Conservation (phyloP, 352 stramenopile genomes). For the Phytophthora cactorum region DNA sequence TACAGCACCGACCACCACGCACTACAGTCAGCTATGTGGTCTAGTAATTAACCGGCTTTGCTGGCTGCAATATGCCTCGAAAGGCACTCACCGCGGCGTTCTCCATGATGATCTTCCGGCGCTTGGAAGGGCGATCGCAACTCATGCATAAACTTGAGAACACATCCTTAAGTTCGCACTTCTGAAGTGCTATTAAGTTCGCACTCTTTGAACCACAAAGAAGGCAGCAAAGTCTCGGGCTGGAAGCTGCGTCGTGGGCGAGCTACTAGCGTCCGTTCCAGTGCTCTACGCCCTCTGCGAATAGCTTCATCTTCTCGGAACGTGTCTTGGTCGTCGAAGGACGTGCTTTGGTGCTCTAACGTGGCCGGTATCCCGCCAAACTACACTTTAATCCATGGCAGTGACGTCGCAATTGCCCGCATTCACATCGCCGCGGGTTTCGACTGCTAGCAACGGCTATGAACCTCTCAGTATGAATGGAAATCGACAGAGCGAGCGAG, state of each 20-base stretch:
- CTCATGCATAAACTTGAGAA: constrained; percentile 25
- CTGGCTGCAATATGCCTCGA: background rate
- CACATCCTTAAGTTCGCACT: constrained; percentile 26
- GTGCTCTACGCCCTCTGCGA: background rate
- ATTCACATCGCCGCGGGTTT: constrained; percentile 26
- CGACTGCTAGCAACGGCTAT: constrained; percentile 15
- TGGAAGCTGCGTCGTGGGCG: constrained; percentile 3
- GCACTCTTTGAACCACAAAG: constrained; percentile 25
- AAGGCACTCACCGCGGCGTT: constrained; percentile 47
- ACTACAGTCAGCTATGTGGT: background rate
- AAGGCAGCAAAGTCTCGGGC: constrained; percentile 7
- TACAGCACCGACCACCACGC: constrained; percentile 22
- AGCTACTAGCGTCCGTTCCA: constrained; percentile 8
- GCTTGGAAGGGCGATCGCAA: constrained; percentile 44
- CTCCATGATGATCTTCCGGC: constrained; percentile 59
- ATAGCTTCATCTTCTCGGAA: background rate
- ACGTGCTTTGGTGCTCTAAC: background rate
- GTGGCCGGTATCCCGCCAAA: background rate
- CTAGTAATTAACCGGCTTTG: background rate
- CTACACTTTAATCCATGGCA: constrained; percentile 24
- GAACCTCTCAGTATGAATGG: constrained; percentile 18
- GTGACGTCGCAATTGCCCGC: constrained; percentile 35
- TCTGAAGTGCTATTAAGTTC: constrained; percentile 20
- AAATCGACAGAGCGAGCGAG: constrained; percentile 25
- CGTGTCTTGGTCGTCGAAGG: background rate